Evolutionary conservation across 257 asterid species (phyloP), one percentile per base, ranked within the genome.

Genomic region (Solanum infundibuliforme): DNA sequence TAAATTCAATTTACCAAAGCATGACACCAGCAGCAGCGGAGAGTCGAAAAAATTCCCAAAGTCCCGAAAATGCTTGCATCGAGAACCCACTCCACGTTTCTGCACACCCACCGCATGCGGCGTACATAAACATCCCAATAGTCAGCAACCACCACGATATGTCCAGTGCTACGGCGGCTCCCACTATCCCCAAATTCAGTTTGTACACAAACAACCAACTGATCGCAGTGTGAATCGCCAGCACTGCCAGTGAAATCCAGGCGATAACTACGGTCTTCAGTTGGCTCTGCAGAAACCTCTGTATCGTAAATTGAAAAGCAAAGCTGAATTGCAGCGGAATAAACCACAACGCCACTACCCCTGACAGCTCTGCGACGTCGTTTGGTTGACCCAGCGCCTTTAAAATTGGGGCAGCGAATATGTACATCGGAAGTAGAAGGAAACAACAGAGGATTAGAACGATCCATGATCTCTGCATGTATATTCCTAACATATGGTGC

Each of bases 1-100:
- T 46, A 46, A 46, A 46, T 46, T 13, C 21, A 48, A 48, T 48
- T 12, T 65, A 91, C 93, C 93, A 91, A n/a, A 93, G 87, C 95
- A 93, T 93, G 87, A 92, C 87, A 5, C 95, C 95, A 6, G 95
- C 87, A 36, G 94, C 90, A 83, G 88, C 89, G 1, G 94, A 93
- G 25, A 93, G 88, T 87, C 69, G 72, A 18, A 92, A 20, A 81
- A 91, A 92, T 18, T 92, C 94, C 69, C 91, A 21, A 14, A 93
- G 89, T 35, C 94, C 95, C 0, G 91, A 87, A 75, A 92, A 90
- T 0, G 94, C 95, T 31, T 88, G 84, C 14, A 81, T 12, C 0
- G 95, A 91, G 11, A 93, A 92, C 5, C 95, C 93, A 1, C 82
- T 88, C 93, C 94, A 93, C 20, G 93, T 91, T 21, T 86, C 84